Base-by-base conservation (phyloP, 2,329 filamentous ascomycete genomes). In the Rhynchosporium graminicola region DNA sequence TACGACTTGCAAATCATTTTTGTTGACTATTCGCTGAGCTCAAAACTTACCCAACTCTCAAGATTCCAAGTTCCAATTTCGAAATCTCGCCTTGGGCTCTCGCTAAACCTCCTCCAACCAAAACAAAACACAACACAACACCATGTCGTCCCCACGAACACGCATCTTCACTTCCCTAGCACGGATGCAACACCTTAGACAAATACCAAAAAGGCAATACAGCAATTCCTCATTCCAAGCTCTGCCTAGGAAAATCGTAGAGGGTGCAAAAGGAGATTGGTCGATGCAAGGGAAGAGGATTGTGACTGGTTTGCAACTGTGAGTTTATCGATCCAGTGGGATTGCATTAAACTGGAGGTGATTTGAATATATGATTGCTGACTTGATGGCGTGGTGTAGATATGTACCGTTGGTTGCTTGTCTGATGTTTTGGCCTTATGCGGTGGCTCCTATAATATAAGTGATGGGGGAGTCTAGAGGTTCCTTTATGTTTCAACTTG, bases 351-450 rank as follows among this genome's bases (percentile, higher is more conserved):
- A 43, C n/a, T 43, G 8, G 15, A 4, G 13, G 42, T n/a, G 20
- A n/a, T 43, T 43, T 13, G 42, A 3, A 3, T 43, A 7, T 15
- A 3, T 6, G 6, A 10, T 12, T 31, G 46, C 20, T 48, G 26
- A 48, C 8, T 10, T 42, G 5, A 36, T 36, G 33, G n/a, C 7
- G 38, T 28, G n/a, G 33, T 54, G 2, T 40, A 54, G 51, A 26
- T 54, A 54, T 54, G 36, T 54, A 29, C 51, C 51, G 20, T 40
- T 54, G 38, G 51, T 54, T 13, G 20, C 51, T 10, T 26, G 33
- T 12, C 12, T 54, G n/a, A 54, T 54, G 36, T 54, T 54, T 29
- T 54, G 51, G 51, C 51, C 51, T 33, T 54, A 42, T 42, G 51
- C 51, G 36, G 51, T 12, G 20, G 51, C 51, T 33, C 51, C 36